These are phyloP conservation scores for Fusarium sambucinum DNA, from an alignment of 2,329 filamentous ascomycete species.

Conservation along the genomic window DNA sequence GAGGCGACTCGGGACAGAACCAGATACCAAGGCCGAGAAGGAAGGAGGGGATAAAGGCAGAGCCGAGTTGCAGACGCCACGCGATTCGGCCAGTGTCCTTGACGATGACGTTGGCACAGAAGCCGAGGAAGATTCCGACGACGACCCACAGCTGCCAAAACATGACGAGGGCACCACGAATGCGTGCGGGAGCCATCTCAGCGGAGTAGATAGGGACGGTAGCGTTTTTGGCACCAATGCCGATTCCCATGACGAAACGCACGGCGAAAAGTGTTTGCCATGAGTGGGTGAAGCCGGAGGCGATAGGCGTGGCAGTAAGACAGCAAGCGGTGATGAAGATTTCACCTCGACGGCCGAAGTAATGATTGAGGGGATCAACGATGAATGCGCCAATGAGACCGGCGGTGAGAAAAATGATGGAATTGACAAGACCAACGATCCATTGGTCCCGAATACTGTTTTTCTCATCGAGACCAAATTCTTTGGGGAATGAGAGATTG, in stretches of 20 bases:
- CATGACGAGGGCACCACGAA: constrained; percentile 82
- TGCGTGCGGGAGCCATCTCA: constrained; percentile 74
- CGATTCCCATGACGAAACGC: constrained; percentile 75
- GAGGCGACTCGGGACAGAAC: constrained; percentile 71
- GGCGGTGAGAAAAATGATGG: constrained; percentile 56
- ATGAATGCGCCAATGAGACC: constrained; percentile 61
- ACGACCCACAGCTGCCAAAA: constrained; percentile 69
- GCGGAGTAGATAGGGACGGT: constrained; percentile 79
- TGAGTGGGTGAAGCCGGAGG: constrained; percentile 66
- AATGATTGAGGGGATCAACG: constrained; percentile 70
- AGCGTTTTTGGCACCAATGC: constrained; percentile 73
- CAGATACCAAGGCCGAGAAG: constrained; percentile 68
- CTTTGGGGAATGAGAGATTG: constrained; percentile 68
- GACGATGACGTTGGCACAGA: constrained; percentile 66
- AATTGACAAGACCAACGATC: constrained; percentile 53
- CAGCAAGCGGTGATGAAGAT: constrained; percentile 71
- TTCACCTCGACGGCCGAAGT: constrained; percentile 74
- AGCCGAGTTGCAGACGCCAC: constrained; percentile 73
- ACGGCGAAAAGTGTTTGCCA: constrained; percentile 76
- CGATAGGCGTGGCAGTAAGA: constrained; percentile 54
- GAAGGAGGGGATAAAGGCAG: constrained; percentile 66
- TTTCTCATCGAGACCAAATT: constrained; percentile 52
- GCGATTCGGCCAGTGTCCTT: constrained; percentile 63
- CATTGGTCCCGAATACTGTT: constrained; percentile 59
- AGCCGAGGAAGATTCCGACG: constrained; percentile 60